Percentiles rank a stretch among this genome's conserved stretches.
Evolutionary conservation across 495 filamentous ascomycete genomes (phyloP).

Genomic region (Daldinia grandis): DNA sequence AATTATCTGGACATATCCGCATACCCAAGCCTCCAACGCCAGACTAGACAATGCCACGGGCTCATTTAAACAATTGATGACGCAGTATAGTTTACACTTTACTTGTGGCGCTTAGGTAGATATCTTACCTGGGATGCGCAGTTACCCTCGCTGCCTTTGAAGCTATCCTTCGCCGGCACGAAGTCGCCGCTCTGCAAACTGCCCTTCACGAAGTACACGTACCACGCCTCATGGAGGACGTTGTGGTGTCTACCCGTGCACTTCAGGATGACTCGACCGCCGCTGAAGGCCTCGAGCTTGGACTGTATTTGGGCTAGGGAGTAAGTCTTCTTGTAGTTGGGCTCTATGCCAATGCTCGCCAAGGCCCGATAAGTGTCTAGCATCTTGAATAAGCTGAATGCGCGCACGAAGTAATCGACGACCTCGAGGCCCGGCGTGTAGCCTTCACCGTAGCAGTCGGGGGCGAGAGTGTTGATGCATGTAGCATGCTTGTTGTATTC

Average conservation of each 20-base stretch:
- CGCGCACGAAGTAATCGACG: conserved; percentile 68
- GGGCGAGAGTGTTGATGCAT: conserved; percentile 74
- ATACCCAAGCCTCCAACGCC: conserved; percentile 21
- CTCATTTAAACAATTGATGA: conserved; percentile 7
- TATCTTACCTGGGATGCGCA: conserved; percentile 50
- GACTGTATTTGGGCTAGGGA: conserved; percentile 66
- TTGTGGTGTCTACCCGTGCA: conserved; percentile 61
- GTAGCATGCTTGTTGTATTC: conserved; percentile 90
- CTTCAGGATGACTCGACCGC: conserved; percentile 71
- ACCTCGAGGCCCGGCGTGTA: conserved; percentile 68
- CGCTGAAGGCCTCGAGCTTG: conserved; percentile 70
- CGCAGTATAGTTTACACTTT: not conserved
- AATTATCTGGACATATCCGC: not conserved
- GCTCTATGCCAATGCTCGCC: conserved; percentile 68
- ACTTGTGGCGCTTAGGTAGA: conserved; percentile 49
- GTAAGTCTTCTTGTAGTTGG: conserved; percentile 69
- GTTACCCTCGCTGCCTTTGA: conserved; percentile 49
- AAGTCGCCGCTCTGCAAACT: conserved; percentile 79
- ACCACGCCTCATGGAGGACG: conserved; percentile 82
- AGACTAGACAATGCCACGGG: conserved; percentile 1
- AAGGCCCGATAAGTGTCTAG: conserved; percentile 67
- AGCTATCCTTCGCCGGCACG: conserved; percentile 59
- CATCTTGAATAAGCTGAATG: conserved; percentile 68
- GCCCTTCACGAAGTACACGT: conserved; percentile 82
- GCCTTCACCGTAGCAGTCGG: conserved; percentile 71